Percentiles rank a stretch among this genome's conserved stretches.
Conservation (phyloP, 148 eudicot genomes). For the Tetragonia tetragonoides region DNA sequence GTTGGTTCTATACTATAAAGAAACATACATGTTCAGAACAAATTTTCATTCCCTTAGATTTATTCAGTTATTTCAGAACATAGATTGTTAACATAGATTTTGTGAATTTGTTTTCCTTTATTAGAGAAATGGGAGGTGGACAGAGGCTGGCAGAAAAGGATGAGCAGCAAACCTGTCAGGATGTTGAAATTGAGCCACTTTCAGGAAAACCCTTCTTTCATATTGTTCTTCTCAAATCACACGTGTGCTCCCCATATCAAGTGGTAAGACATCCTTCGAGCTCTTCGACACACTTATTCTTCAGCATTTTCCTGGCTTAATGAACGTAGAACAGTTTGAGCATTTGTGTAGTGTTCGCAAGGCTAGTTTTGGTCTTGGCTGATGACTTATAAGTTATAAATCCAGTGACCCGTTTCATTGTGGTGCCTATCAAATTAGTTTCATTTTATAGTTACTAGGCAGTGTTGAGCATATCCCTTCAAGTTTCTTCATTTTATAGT, state of each 20-base stretch:
- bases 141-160: not conserved
- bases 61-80: not conserved
- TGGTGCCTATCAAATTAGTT: not conserved
- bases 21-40: not conserved
- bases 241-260: not conserved
- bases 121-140: not conserved
- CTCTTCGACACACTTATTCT: not conserved
- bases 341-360: not conserved
- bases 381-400: not conserved
- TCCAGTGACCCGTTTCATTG: not conserved
- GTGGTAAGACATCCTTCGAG: conserved; percentile 17
- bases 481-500: not conserved
- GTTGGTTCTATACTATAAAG: not conserved
- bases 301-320: not conserved
- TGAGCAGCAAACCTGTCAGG: not conserved
- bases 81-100: no score
- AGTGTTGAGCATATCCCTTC: not conserved
- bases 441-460: not conserved
- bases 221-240: conserved; percentile 10
- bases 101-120: not conserved
- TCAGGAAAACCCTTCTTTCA: conserved; percentile 26
- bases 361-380: not conserved
- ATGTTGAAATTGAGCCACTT: conserved; percentile 32
- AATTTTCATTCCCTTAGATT: not conserved
- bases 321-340: not conserved